phyloP scores from a whole-genome alignment of 495 filamentous ascomycete species.

The Bathelium albidoporum region DNA sequence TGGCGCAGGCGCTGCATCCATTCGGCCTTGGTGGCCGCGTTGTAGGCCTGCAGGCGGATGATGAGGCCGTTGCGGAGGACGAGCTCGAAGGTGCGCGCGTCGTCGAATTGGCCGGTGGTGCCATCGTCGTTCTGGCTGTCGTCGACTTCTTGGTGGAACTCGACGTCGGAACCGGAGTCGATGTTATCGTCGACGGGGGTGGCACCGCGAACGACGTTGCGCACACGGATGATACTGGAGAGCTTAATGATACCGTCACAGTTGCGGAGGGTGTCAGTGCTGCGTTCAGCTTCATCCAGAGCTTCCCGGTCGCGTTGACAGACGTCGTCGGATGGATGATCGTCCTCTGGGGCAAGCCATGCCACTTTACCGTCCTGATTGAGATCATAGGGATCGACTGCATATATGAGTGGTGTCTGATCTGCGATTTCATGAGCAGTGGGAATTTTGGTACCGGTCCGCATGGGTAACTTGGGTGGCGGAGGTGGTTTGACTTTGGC shows the following conservation, averaged over 20 bases:
- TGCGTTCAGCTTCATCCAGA: slow-evolving; percentile 50
- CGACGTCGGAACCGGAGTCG: slow-evolving; percentile 27
- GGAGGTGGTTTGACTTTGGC: slow-evolving; percentile 54
- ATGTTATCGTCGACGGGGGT: slow-evolving; percentile 43
- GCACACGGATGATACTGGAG: slow-evolving; percentile 46
- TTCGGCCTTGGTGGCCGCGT: slow-evolving; percentile 46
- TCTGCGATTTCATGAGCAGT: slow-evolving; percentile 47
- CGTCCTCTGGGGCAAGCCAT: slow-evolving; percentile 40
- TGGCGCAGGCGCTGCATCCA: slow-evolving; percentile 53
- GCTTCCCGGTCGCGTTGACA: slow-evolving; percentile 47
- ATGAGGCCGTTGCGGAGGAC: slow-evolving; percentile 52
- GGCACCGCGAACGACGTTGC: slow-evolving; percentile 42
- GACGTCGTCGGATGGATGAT: slow-evolving; percentile 32
- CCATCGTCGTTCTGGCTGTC: slow-evolving; percentile 45
- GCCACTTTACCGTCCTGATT: slow-evolving; percentile 41
- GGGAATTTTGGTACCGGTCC: slow-evolving; percentile 39
- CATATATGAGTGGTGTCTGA: slow-evolving; percentile 51
- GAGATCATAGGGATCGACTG: slow-evolving; percentile 53
- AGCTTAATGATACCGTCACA: slow-evolving; percentile 62
- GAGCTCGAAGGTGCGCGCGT: slow-evolving; percentile 55
- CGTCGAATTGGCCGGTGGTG: slow-evolving; percentile 40
- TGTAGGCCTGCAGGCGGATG: slow-evolving; percentile 57
- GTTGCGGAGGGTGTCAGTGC: slow-evolving; percentile 46
- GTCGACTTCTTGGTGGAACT: slow-evolving; percentile 38
- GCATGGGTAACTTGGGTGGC: slow-evolving; percentile 45